Conservation (phyloP, 805 yeast genomes). For the Sungouiozyma intestinalis region DNA sequence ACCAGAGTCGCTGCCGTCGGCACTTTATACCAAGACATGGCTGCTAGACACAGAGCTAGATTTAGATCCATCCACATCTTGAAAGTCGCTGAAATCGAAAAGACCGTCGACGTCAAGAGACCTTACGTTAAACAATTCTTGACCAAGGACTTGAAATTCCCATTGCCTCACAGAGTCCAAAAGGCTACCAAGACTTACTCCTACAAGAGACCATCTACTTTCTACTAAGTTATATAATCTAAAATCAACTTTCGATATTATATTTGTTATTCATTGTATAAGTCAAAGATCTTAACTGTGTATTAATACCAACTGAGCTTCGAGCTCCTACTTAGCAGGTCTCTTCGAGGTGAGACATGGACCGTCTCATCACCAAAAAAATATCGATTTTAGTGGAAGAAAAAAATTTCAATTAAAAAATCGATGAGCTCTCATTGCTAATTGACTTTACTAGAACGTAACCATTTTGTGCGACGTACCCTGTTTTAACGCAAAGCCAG, state of each 20-base stretch:
- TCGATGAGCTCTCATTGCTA: neutral
- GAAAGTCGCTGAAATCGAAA: conserved; percentile 98
- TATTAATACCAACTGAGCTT: neutral
- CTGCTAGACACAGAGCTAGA: conserved; percentile 99
- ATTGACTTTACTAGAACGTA: too few relatives aligned
- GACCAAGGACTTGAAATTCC: conserved; percentile 94
- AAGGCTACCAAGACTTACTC: conserved; percentile 82
- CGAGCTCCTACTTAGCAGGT: too few relatives aligned
- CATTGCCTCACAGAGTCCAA: conserved; percentile 98
- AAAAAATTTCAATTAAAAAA: neutral
- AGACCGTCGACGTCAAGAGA: conserved; percentile 97
- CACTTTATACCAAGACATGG: conserved; percentile 98
- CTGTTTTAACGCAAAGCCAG: neutral
- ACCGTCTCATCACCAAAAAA: too few relatives aligned
- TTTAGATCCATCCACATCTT: conserved; percentile 98
- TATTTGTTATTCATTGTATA: conserved; percentile 12
- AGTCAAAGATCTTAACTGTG: conserved; percentile 10
- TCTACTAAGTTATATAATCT: conserved; percentile 50
- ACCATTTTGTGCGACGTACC: too few relatives aligned
- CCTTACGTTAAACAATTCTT: conserved; percentile 97
- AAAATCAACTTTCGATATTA: neutral
- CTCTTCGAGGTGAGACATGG: too few relatives aligned
- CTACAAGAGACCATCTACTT: conserved; percentile 92
- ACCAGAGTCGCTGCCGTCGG: conserved; percentile 98
- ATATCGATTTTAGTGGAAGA: too few relatives aligned